Percentiles rank a stretch among this genome's conserved stretches.
These are phyloP conservation scores for Cupressus sempervirens DNA, from an alignment of 75 land plant genomes.

Conservation along the genomic window DNA sequence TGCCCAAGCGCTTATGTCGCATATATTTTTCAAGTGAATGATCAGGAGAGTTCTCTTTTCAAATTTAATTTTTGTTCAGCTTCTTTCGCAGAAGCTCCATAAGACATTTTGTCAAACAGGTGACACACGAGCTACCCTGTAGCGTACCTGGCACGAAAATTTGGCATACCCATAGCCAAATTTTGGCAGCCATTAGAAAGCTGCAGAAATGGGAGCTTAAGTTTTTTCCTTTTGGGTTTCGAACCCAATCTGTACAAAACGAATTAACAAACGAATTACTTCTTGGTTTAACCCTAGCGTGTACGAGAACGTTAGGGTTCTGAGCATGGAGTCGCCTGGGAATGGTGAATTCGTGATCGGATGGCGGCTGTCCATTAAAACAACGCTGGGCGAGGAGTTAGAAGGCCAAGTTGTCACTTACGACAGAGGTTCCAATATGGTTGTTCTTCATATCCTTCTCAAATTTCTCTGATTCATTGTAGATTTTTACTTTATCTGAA, in stretches of 20 bases:
- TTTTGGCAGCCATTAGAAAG: background rate
- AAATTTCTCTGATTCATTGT: background rate
- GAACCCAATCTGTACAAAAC: background rate
- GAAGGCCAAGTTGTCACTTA: conserved; percentile 77
- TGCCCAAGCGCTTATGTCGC: background rate
- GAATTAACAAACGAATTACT: background rate
- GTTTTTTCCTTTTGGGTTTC: background rate
- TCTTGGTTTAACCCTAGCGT: background rate
- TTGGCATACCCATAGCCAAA: background rate
- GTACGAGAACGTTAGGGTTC: background rate
- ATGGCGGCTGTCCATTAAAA: conserved; percentile 57
- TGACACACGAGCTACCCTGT: background rate
- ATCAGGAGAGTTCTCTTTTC: background rate
- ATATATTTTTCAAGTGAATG: too few relatives aligned
- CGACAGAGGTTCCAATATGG: conserved; percentile 71
- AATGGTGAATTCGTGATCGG: conserved; percentile 64
- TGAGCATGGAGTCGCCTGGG: conserved; percentile 26
- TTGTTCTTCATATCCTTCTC: conserved; percentile 93
- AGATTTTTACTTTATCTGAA: background rate
- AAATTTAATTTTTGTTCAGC: background rate
- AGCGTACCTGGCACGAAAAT: background rate
- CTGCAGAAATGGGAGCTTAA: background rate
- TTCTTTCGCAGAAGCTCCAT: background rate
- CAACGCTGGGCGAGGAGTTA: conserved; percentile 83
- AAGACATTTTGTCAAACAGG: background rate